Conservation (phyloP, 2,329 filamentous ascomycete genomes). For the Exophiala phaeomuriformis region DNA sequence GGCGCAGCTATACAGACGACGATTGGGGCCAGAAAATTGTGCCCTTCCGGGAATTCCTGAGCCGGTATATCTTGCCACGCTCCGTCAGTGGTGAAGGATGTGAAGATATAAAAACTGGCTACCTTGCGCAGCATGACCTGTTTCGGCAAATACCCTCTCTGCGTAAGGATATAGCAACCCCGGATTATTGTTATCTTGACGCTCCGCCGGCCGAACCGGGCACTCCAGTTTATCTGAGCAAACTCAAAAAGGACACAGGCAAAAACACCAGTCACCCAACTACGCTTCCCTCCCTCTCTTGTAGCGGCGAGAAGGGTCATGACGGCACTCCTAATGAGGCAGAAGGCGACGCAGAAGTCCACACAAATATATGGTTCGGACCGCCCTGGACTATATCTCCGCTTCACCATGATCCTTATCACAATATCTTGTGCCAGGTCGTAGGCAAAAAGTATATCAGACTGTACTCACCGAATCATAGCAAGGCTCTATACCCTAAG, state of each 20-base stretch:
- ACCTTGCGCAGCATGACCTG: conserved; percentile 87
- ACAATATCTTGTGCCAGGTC: conserved; percentile 84
- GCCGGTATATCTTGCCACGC: conserved; percentile 48
- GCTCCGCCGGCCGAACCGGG: conserved; percentile 52
- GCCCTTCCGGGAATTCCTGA: conserved; percentile 64
- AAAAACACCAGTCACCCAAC: conserved; percentile 10
- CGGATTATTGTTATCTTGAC: conserved; percentile 74
- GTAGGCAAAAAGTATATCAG: conserved; percentile 89
- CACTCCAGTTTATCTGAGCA: conserved; percentile 40
- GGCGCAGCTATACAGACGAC: conserved; percentile 77
- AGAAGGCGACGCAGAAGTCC: conserved; percentile 33
- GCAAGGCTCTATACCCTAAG: conserved; percentile 53
- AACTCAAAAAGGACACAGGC: conserved; percentile 20
- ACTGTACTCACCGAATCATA: conserved; percentile 65
- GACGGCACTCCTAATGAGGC: conserved; percentile 21
- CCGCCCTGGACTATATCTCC: conserved; percentile 83
- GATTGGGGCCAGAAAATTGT: conserved; percentile 79
- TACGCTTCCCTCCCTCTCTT: conserved; percentile 20
- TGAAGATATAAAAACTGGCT: conserved; percentile 49
- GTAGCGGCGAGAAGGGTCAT: background rate
- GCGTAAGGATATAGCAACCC: conserved; percentile 66
- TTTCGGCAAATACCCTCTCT: conserved; percentile 74
- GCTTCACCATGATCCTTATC: conserved; percentile 86
- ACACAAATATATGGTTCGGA: conserved; percentile 86
- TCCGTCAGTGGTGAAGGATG: background rate